Evolutionary conservation across 176 grass and related monocot genomes (phyloP), one percentile per base, ranked within the genome.

Genomic region (Triticum turgidum): DNA sequence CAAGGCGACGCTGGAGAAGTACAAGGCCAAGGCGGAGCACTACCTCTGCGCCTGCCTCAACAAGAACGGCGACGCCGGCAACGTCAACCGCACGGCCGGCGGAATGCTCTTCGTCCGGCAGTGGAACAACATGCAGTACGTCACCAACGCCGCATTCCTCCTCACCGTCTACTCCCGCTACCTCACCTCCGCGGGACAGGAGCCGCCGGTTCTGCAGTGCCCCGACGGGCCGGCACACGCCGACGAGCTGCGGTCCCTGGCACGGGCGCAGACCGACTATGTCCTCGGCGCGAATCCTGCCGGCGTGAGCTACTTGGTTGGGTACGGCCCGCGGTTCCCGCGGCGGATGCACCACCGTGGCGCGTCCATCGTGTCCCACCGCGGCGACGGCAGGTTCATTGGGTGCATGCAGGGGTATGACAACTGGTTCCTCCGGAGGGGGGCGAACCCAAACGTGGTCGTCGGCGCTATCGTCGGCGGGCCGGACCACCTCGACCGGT

Each of bases 71-170:
- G 73, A 29, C 35, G 76, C 29, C 38, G 68, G 51, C 81, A 88
- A 91, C 56, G 82, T 91, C 8, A 84, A 91, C 77, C 76, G 82
- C 66, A 91, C 78, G 1, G 85, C 45, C 18, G 86, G 86, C 37
- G 89, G 89, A 21, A 85, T 91, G 89, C 89, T 91, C 22, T 91
- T 12, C 82, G 24, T 88, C 52, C 81, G 89, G 30, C 76, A 64
- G 17, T 91, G 89, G 89, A 91, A 91, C 81, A 91, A 91, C 81
- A 84, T 91, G 85, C 89, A 88, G 49, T 85, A 91, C 63, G 81
- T 91, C 3, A 86, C 89, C 61, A 88, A 87, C 52, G 86, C 86
- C 37, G 85, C 89, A 2, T 88, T 91, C 86, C 86, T 91, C 69
- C 86, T 82, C 77, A 61, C 82, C 3, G 69, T 51, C 76, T 88